Conservation (phyloP, 257 asterid species). For the Przewalskia tangutica region DNA sequence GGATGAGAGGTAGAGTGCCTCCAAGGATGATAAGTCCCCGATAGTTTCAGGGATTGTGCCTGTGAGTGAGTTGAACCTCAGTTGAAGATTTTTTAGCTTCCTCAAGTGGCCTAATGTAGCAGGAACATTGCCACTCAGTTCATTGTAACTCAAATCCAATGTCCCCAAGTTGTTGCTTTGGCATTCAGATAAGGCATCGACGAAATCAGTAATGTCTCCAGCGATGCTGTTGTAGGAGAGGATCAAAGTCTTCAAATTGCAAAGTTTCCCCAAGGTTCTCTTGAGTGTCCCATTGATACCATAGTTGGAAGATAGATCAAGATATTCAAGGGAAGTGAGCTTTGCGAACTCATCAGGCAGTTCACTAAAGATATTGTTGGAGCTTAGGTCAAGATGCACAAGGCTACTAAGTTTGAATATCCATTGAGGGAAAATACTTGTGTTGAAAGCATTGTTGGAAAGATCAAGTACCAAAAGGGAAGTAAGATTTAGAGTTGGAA, state of each 20-base stretch:
- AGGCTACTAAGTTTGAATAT: too few relatives aligned
- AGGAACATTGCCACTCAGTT: constrained; percentile 14
- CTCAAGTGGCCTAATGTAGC: constrained; percentile 15
- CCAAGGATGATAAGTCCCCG: constrained; percentile 20
- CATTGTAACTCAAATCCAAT: constrained; percentile 12
- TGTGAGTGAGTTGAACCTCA: constrained; percentile 13
- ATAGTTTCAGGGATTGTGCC: constrained; percentile 22
- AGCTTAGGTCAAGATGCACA: too few relatives aligned
- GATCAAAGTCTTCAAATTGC: constrained; percentile 13
- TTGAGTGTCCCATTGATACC: constrained; percentile 14
- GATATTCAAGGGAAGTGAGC: constrained; percentile 14
- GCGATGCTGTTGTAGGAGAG: constrained; percentile 8
- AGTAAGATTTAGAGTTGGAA: too few relatives aligned
- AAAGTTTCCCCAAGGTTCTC: constrained; percentile 11
- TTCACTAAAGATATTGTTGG: too few relatives aligned
- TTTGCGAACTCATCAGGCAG: constrained; percentile 3
- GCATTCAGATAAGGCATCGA: constrained; percentile 18
- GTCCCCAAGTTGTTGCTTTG: constrained; percentile 10
- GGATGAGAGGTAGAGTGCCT: constrained; percentile 14
- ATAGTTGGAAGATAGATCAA: constrained; percentile 16
- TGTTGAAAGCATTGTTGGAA: too few relatives aligned
- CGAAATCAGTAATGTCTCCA: constrained; percentile 6
- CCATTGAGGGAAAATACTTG: too few relatives aligned
- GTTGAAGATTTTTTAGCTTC: constrained; percentile 8
- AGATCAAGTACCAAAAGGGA: too few relatives aligned